Base-by-base conservation (phyloP, 371 early-diverging fungal genomes). In the Apophysomyces trapeziformis region DNA sequence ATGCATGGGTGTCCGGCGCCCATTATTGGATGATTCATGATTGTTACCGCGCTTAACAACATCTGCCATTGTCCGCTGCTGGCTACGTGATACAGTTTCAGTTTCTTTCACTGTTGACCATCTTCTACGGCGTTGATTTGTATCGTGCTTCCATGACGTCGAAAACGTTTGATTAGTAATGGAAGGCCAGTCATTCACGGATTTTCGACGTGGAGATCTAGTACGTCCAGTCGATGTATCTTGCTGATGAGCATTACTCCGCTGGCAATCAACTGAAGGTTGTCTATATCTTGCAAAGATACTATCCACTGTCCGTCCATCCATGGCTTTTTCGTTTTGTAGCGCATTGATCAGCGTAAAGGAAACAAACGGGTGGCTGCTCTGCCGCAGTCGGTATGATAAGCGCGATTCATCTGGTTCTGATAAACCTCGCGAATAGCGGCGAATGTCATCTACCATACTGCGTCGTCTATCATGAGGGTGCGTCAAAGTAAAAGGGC, bases 51-150 rank as follows among this genome's bases (percentile, higher is more conserved):
- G 64, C n/a, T 65, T 65, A 26, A 65, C 50, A 12, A 65, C 39
- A 14, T 65, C 66, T 7, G 66, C 66, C 66, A 65, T 65, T 1
- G 66, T 65, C 32, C 50, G 58, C 36, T 59, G 46, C 39, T 44
- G 44, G 21, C 9, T 16, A 7, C 21, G 11, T 21, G 16, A 9
- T 50, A 26, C 54, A 9, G 21, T 11, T 50, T 50, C 54, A 16
- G 66, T 12, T 14, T 67, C 67, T 32, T 71, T 71, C 35, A 66
- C 65, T 0, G 72, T 71, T 5, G 72, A 71, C 72, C 72, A 71
- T n/a, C 72, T 65, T 8, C 72, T 64, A 9, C 72, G 68, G 14
- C 68, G 62, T n/a, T 60, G 56, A 43, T 9, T 47, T 58, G 63
- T 8, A 4, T 50, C 21, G 21, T n/a, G 38, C 11, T 21, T 62